Evolutionary conservation across 441 rosid species (phyloP).

Genomic region (Gossypium gossypioides): DNA sequence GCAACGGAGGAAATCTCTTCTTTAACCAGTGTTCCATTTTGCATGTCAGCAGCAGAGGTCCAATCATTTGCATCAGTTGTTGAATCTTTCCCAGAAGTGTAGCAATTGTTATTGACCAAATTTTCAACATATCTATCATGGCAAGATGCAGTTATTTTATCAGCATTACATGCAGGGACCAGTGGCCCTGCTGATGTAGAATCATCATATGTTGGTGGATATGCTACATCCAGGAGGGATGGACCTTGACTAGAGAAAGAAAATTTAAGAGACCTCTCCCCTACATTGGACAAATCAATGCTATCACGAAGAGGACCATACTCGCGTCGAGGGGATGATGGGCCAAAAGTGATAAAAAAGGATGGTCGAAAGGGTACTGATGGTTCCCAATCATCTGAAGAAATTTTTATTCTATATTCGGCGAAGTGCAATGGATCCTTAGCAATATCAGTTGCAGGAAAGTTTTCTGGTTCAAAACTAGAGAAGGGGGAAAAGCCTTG

Average conservation of each 20-base stretch:
- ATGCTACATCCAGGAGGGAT: conserved; percentile 16
- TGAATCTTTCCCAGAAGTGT: conserved; percentile 27
- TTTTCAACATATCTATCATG: conserved; percentile 31
- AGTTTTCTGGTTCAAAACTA: conserved; percentile 30
- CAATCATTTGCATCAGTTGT: conserved; percentile 37
- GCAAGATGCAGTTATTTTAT: conserved; percentile 35
- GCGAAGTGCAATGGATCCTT: conserved; percentile 20
- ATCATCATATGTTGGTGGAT: conserved; percentile 28
- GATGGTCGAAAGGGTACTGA: conserved; percentile 76
- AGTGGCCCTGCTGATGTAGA: conserved; percentile 22
- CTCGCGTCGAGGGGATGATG: conserved; percentile 40
- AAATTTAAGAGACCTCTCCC: conserved; percentile 27
- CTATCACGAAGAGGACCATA: conserved; percentile 60
- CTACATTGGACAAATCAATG: conserved; percentile 30
- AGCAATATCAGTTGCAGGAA: conserved; percentile 16
- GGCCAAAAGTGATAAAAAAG: conserved; percentile 36
- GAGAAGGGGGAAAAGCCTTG: conserved; percentile 33
- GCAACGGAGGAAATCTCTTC: conserved; percentile 45
- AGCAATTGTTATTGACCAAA: conserved; percentile 24
- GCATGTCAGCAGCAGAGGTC: conserved; percentile 41
- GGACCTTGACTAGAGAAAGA: conserved; percentile 28
- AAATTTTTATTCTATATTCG: conserved; percentile 30
- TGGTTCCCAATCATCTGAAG: conserved; percentile 74
- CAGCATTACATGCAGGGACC: conserved; percentile 30
- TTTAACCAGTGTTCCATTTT: conserved; percentile 28